Evolutionary conservation across 441 rosid genomes (phyloP), one percentile per base, ranked within the genome.

Genomic region (Gossypium laxum): DNA sequence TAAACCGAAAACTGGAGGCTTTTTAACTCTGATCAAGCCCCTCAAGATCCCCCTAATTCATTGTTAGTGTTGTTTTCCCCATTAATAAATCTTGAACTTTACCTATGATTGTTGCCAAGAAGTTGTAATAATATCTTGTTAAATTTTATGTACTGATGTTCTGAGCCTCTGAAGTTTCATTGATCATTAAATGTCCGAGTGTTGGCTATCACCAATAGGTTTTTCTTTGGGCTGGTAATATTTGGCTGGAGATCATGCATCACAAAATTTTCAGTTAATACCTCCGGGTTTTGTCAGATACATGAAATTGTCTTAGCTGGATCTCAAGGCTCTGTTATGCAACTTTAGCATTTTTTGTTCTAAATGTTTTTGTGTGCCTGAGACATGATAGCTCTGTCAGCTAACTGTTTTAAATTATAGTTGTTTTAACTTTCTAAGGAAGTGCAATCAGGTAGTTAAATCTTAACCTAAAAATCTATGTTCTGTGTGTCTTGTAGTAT

Each of bases 281-380:
- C 11, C 12, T 22, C 19, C 8, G 55, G 55, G 69, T 19, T 43
- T 45, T 64, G 55, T 52, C 69, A 21, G 55, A 24, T 48, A 28
- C 58, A n/a, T 67, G 58, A 47, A 24, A 15, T 26, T 48, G 70
- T 67, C 22, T 66, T 66, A n/a, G 70, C 26, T 6, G 15, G n/a
- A 50, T 63, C 59, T 14, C 45, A 26, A 65, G 69, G 55, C 68
- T 19, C 18, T 63, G 24, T 64, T 19, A 43, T 65, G 11, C 17
- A 21, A 65, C 18, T 45, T 45, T n/a, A 45, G 55, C 4, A 8
- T 28, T 26, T n/a, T 28, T 45, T 65, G 24, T 5, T 18, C 7
- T 45, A 5, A 19, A 22, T 28, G 38, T 45, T 15, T 65, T 45
- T 65, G 19, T 22, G 21, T 45, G 11, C 69, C 69, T 45, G 34